Evolutionary conservation across 176 grass and related monocot genomes (phyloP).

Genomic region (Rhipidocladum racemiflorum): DNA sequence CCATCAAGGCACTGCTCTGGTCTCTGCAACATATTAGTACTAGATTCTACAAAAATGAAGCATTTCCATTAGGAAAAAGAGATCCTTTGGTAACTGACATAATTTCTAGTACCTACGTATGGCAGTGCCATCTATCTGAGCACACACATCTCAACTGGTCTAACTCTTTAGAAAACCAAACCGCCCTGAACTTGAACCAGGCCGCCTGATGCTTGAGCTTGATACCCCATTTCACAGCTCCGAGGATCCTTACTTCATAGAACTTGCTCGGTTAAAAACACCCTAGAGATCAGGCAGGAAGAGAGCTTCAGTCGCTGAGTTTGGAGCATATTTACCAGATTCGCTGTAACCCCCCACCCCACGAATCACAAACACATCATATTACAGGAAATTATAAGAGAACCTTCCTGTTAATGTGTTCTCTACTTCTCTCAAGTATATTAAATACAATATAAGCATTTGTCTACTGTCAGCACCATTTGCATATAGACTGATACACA

Average conservation of each 20-base stretch:
- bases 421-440: too few species aligned
- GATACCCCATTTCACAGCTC: not conserved
- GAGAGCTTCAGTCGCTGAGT: not conserved
- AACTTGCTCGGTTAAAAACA: slow-evolving; percentile 31
- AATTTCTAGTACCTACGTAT: slow-evolving; percentile 1
- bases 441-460: too few species aligned
- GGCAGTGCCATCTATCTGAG: slow-evolving; percentile 21
- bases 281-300: not conserved
- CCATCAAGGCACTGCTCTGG: not conserved
- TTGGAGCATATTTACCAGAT: too few species aligned
- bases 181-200: slow-evolving; percentile 26
- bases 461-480: too few species aligned
- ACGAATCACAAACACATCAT: too few species aligned
- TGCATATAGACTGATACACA: too few species aligned
- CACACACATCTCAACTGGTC: slow-evolving; percentile 23
- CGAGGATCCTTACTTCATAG: slow-evolving; percentile 35
- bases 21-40: not conserved
- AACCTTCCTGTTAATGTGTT: too few species aligned
- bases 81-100: not conserved
- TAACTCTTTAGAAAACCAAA: slow-evolving; percentile 39
- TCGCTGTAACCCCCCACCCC: too few species aligned
- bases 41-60: slow-evolving; percentile 22
- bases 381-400: too few species aligned
- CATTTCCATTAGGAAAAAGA: not conserved
- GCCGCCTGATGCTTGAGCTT: slow-evolving; percentile 11